Percentiles rank a stretch among this genome's conserved stretches.
Evolutionary conservation across 2,329 filamentous ascomycete genomes (phyloP).

Genomic region (Apiospora malaysiana): DNA sequence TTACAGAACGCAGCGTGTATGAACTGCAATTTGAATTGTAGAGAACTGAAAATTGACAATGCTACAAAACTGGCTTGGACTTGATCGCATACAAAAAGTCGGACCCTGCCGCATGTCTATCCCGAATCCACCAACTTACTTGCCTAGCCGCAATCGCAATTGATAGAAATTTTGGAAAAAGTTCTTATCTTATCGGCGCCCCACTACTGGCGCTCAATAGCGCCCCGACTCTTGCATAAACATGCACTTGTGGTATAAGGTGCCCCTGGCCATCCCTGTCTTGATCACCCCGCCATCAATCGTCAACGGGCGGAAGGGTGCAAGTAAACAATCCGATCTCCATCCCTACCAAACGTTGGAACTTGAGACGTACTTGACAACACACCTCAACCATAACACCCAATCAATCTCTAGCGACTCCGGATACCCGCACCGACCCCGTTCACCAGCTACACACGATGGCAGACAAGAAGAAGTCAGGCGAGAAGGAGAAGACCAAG

Average conservation of each 20-base stretch:
- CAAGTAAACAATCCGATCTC: constrained; percentile 20
- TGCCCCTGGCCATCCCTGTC: constrained; percentile 5
- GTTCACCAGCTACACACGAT: constrained; percentile 28
- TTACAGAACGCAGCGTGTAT: background rate
- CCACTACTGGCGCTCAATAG: background rate
- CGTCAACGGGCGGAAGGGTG: background rate
- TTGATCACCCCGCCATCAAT: constrained; percentile 19
- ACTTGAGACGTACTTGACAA: background rate
- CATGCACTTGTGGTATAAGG: background rate
- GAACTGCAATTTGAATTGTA: constrained; percentile 15
- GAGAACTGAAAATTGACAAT: constrained; percentile 2
- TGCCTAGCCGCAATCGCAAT: background rate
- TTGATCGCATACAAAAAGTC: constrained; percentile 14
- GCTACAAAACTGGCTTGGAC: background rate
- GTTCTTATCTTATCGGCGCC: constrained; percentile 18
- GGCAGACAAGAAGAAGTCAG: constrained; percentile 31
- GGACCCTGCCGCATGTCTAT: constrained; percentile 11
- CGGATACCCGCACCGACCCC: constrained; percentile 8
- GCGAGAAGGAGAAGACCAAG: constrained; percentile 77
- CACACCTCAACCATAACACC: background rate
- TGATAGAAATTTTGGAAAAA: constrained; percentile 21
- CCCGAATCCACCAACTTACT: background rate
- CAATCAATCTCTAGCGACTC: background rate
- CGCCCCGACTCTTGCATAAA: background rate
- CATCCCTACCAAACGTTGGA: background rate